Conservation (phyloP, 2,329 filamentous ascomycete genomes). For the Aureobasidium subglaciale region DNA sequence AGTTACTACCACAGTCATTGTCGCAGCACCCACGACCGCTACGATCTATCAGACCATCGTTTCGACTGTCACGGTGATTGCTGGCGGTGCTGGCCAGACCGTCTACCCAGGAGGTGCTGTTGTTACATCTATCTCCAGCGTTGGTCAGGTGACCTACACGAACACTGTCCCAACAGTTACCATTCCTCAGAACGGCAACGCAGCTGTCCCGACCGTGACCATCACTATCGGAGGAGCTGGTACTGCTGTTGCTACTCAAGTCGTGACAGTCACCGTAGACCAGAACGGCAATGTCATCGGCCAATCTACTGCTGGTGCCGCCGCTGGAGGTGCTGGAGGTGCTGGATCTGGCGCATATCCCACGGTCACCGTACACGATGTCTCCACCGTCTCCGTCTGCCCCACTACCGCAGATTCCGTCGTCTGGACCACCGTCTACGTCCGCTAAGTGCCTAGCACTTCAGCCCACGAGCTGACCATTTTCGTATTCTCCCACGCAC, state of each 20-base stretch:
- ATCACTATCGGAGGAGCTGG: background rate
- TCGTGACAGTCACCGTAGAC: background rate
- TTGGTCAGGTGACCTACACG: slow-evolving; percentile 14
- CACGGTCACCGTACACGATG: slow-evolving; percentile 21
- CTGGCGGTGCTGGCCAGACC: background rate
- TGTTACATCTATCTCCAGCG: slow-evolving; percentile 15
- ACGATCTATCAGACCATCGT: background rate
- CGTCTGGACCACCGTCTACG: slow-evolving; percentile 1
- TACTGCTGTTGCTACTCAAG: slow-evolving; percentile 5
- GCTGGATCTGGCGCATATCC: background rate
- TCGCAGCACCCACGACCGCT: background rate
- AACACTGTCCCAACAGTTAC: slow-evolving; percentile 21
- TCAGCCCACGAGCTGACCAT: no score
- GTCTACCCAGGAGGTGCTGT: background rate
- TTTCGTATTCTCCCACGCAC: background rate
- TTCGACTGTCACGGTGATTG: background rate
- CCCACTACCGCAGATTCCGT: slow-evolving; percentile 20
- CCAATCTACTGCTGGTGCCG: background rate
- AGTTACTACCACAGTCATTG: slow-evolving; percentile 18
- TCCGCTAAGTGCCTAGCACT: background rate
- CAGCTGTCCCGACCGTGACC: background rate
- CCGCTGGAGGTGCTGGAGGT: background rate
- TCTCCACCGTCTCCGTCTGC: slow-evolving; percentile 21
- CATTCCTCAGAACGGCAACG: background rate
- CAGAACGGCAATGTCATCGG: background rate